Evolutionary conservation across 345 rosid genomes (phyloP).

Genomic region (Linum usitatissimum): DNA sequence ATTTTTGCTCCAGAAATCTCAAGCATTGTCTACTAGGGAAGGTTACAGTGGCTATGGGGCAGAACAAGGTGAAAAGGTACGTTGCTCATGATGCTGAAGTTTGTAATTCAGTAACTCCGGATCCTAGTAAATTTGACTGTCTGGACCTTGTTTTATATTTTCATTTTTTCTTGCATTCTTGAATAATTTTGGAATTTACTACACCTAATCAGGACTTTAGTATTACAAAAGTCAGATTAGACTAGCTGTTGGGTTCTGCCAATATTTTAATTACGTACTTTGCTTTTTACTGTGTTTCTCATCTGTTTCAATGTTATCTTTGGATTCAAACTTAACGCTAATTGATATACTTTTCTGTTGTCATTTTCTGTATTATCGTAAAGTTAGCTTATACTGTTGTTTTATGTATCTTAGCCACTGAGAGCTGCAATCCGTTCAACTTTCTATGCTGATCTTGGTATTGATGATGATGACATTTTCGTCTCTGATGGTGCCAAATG

Average conservation of each 20-base stretch:
- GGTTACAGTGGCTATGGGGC: conserved; percentile 95
- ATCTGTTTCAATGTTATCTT: not conserved
- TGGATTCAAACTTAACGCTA: not conserved
- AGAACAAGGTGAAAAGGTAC: conserved; percentile 93
- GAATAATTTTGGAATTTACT: no score
- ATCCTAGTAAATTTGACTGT: not conserved
- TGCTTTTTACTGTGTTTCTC: not conserved
- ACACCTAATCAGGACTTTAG: no score
- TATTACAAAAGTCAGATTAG: no score
- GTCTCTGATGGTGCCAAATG: conserved; percentile 99
- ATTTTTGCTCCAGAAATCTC: conserved; percentile 45
- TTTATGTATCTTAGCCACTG: conserved; percentile 42
- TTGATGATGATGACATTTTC: conserved; percentile 74
- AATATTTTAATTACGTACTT: no score
- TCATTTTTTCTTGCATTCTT: not conserved
- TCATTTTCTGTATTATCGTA: not conserved
- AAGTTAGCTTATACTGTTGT: not conserved
- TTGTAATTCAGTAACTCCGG: not conserved
- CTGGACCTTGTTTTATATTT: not conserved
- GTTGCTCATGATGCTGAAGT: conserved; percentile 1
- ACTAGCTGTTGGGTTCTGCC: not conserved
- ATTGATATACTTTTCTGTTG: not conserved
- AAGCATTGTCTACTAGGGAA: conserved; percentile 62
- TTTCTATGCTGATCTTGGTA: conserved; percentile 65
- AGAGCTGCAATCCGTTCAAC: conserved; percentile 71